phyloP scores from a whole-genome alignment of 345 rosid species.

The Capsella bursapastoris region DNA sequence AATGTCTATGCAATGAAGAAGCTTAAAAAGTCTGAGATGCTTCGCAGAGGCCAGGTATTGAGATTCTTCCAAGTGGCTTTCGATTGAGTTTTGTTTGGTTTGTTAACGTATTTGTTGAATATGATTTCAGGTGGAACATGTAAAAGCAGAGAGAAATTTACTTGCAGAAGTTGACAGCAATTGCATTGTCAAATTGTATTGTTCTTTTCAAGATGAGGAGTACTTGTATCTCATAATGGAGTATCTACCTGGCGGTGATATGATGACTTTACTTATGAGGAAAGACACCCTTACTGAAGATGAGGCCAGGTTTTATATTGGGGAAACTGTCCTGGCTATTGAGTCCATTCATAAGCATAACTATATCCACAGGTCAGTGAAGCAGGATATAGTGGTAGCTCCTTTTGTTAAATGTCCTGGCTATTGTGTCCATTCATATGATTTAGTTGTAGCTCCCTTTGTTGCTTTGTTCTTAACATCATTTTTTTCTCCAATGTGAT shows the following conservation, averaged over 20 bases:
- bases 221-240: constrained; percentile 94
- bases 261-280: constrained; percentile 99
- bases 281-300: constrained; percentile 93
- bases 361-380: constrained; percentile 87
- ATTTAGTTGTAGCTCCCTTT: constrained; percentile 7
- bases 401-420: neutral
- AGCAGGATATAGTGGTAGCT: constrained; percentile 18
- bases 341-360: constrained; percentile 97
- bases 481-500: constrained; percentile 24
- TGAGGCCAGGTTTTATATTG: constrained; percentile 96
- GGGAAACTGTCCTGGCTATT: constrained; percentile 94
- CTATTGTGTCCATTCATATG: neutral
- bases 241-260: constrained; percentile 99
- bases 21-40: constrained; percentile 98
- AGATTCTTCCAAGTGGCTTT: neutral
- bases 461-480: constrained; percentile 7
- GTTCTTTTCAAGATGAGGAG: constrained; percentile 98
- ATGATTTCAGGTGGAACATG: constrained; percentile 86
- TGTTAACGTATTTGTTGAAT: constrained; percentile 33
- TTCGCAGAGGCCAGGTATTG: constrained; percentile 93
- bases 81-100: constrained; percentile 12
- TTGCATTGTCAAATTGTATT: constrained; percentile 93
- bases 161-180: constrained; percentile 99
- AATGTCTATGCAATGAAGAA: constrained; percentile 99
- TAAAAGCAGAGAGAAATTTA: constrained; percentile 95